A percentile compares a stretch with the other conserved stretches of the same genome.
phyloP scores from a whole-genome alignment of 1,139 yeast genomes.

The Kazachstania sp. region DNA sequence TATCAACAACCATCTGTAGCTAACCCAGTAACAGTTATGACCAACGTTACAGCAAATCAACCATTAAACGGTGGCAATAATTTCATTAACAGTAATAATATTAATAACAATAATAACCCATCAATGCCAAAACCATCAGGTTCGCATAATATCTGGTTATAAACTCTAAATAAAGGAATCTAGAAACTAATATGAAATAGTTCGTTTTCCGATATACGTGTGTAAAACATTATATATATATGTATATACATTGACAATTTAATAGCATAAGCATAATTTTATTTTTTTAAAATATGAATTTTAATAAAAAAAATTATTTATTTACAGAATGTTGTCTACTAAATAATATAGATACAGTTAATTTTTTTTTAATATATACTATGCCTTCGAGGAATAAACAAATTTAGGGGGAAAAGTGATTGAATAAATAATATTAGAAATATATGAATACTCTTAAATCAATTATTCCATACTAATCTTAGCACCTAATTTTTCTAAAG shows the following conservation, averaged over 20 bases:
- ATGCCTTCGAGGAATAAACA: not conserved
- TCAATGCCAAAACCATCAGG: conserved; percentile 10
- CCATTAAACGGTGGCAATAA: not conserved
- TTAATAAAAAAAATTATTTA: not conserved
- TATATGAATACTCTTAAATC: no score
- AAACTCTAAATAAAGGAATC: not conserved
- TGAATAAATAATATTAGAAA: not conserved
- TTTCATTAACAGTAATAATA: conserved; percentile 4
- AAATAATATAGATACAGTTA: not conserved
- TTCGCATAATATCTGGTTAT: not conserved
- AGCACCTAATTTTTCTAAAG: conserved; percentile 93
- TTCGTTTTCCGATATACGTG: no score
- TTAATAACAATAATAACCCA: conserved; percentile 3
- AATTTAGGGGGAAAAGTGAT: not conserved
- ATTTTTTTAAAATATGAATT: not conserved
- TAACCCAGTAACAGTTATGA: not conserved
- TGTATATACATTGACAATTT: not conserved
- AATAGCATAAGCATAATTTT: not conserved
- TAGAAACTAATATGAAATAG: no score
- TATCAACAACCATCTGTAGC: not conserved
- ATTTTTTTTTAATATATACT: not conserved
- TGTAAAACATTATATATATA: not conserved
- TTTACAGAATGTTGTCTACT: not conserved
- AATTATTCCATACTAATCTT: conserved; percentile 76
- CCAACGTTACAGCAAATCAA: not conserved